A percentile compares a stretch with the other conserved stretches of the same genome.
Evolutionary conservation across 352 stramenopile species (phyloP).

Genomic region (Phytophthora europaea): DNA sequence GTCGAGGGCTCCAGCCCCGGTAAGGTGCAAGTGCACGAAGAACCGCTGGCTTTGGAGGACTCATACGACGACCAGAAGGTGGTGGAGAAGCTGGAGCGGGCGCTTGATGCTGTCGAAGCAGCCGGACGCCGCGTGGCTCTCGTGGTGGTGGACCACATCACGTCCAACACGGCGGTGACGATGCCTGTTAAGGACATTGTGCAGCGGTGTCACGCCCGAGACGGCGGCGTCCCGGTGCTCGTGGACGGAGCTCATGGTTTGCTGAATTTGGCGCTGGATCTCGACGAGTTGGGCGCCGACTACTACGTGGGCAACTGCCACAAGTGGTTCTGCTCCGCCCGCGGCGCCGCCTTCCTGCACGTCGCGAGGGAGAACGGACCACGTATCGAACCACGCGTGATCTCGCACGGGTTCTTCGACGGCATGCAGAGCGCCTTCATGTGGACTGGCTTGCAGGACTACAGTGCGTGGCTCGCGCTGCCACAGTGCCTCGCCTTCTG

Average conservation of each 20-base stretch:
- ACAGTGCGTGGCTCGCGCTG: constrained; percentile 88
- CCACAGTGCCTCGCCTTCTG: constrained; percentile 91
- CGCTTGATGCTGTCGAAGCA: constrained; percentile 35
- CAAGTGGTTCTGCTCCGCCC: constrained; percentile 95
- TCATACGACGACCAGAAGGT: constrained; percentile 70
- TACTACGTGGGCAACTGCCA: constrained; percentile 96
- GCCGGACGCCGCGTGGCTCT: constrained; percentile 60
- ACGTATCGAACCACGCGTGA: constrained; percentile 71
- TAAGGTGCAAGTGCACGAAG: constrained; percentile 58
- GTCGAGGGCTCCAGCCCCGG: constrained; percentile 26
- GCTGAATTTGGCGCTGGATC: constrained; percentile 81
- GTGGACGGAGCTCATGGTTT: constrained; percentile 95
- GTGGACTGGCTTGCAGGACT: constrained; percentile 95
- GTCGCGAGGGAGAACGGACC: constrained; percentile 44
- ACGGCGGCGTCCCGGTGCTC: constrained; percentile 62
- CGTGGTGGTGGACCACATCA: constrained; percentile 94
- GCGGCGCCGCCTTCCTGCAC: constrained; percentile 91
- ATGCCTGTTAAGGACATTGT: constrained; percentile 89
- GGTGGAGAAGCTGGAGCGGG: constrained; percentile 44
- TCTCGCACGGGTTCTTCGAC: constrained; percentile 94
- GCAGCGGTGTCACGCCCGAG: constrained; percentile 53
- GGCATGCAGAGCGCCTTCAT: constrained; percentile 93
- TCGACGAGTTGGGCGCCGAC: constrained; percentile 80
- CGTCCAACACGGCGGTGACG: constrained; percentile 93
- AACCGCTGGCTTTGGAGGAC: constrained; percentile 71